Evolutionary conservation across 2,329 filamentous ascomycete genomes (phyloP).

Genomic region (Macroventuria anomochaeta): DNA sequence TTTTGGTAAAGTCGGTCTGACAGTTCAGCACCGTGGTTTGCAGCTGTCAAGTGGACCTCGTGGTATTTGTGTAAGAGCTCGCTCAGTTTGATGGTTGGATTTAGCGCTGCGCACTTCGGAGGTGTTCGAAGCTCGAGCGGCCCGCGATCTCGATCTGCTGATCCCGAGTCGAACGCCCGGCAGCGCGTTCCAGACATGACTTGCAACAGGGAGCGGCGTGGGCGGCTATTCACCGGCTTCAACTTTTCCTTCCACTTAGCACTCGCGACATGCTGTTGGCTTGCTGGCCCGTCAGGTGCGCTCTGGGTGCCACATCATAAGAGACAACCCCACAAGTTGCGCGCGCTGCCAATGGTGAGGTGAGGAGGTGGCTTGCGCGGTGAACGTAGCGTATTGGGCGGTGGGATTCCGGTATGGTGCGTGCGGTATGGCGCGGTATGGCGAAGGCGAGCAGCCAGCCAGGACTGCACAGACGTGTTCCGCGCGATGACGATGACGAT

Average conservation of each 20-base stretch:
- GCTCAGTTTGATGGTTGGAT: too few relatives aligned
- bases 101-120: too few relatives aligned
- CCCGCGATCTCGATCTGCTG: conserved; percentile 29
- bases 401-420: conserved; percentile 3
- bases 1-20: neutral
- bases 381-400: conserved; percentile 11
- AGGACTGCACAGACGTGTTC: conserved; percentile 23
- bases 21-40: neutral
- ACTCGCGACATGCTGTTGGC: neutral
- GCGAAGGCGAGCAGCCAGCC: conserved; percentile 22
- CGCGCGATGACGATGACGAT: conserved; percentile 42
- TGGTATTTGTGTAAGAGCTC: neutral
- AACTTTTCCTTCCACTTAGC: neutral
- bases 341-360: conserved; percentile 22
- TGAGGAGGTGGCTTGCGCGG: conserved; percentile 31
- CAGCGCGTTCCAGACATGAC: conserved; percentile 31
- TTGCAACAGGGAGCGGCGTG: conserved; percentile 32
- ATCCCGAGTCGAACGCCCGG: conserved; percentile 17
- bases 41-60: neutral
- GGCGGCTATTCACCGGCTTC: conserved; percentile 16
- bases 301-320: conserved; percentile 17
- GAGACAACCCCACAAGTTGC: conserved; percentile 1
- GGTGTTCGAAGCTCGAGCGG: too few relatives aligned
- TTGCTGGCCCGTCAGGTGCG: conserved; percentile 24
- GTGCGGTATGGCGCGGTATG: conserved; percentile 18